phyloP scores from a whole-genome alignment of 2,329 filamentous ascomycete species.

The Penicillium occitanis region DNA sequence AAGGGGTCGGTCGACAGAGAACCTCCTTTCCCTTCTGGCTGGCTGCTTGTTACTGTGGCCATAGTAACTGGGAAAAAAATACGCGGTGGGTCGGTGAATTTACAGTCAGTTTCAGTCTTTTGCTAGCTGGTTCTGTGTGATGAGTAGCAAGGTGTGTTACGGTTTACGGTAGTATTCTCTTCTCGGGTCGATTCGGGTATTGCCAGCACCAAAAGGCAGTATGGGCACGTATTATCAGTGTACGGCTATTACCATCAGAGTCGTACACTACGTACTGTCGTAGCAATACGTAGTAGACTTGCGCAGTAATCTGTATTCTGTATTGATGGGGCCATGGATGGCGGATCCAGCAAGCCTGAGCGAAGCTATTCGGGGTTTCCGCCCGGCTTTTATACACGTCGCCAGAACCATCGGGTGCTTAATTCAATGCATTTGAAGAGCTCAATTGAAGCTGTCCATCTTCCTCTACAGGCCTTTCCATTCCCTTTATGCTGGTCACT shows the following conservation, averaged over 20 bases:
- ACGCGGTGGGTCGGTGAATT: slow-evolving; percentile 11
- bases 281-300: neutral
- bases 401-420: neutral
- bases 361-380: slow-evolving; percentile 1
- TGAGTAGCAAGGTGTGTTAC: neutral
- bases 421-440: neutral
- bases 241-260: neutral
- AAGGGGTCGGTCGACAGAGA: neutral
- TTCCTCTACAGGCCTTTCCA: neutral
- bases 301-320: neutral
- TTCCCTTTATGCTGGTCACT: neutral
- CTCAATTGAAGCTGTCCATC: neutral
- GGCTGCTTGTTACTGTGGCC: slow-evolving; percentile 25
- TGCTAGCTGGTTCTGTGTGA: neutral
- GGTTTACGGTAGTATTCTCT: neutral
- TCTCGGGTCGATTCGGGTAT: slow-evolving; percentile 20
- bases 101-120: neutral
- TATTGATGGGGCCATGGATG: slow-evolving; percentile 12
- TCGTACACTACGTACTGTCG: neutral
- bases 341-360: neutral
- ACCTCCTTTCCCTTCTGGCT: neutral
- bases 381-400: neutral
- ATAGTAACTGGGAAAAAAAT: slow-evolving; percentile 9
- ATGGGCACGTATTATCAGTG: neutral
- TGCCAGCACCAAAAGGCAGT: neutral